These are phyloP conservation scores for Claviceps sp. DNA, from an alignment of 2,329 filamentous ascomycete genomes.

Conservation along the genomic window DNA sequence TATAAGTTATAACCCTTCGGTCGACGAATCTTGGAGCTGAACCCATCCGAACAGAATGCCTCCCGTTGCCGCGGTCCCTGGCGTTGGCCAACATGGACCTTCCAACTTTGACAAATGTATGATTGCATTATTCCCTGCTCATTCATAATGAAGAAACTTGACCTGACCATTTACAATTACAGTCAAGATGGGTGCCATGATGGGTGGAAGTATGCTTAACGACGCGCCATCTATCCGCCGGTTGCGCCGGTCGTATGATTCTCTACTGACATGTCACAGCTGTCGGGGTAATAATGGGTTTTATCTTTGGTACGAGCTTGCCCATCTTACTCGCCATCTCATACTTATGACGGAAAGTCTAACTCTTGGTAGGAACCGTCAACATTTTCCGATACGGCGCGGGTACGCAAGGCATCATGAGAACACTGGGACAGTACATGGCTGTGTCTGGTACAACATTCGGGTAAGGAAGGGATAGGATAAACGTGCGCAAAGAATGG, in stretches of 20 bases:
- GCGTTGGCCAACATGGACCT: slow-evolving; percentile 30
- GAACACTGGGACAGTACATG: slow-evolving; percentile 96
- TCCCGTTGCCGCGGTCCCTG: slow-evolving; percentile 25
- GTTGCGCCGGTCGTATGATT: background rate
- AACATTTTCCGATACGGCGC: slow-evolving; percentile 94
- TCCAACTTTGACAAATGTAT: slow-evolving; percentile 44
- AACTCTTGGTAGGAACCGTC: slow-evolving; percentile 55
- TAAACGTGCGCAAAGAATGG: background rate
- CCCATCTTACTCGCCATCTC: background rate
- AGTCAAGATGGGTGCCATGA: slow-evolving; percentile 91
- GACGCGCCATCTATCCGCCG: background rate
- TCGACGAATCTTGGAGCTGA: background rate
- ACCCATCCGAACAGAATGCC: slow-evolving; percentile 17
- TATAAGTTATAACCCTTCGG: background rate
- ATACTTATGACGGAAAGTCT: background rate
- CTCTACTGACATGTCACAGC: slow-evolving; percentile 40
- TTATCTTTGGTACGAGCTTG: slow-evolving; percentile 68
- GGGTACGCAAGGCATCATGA: slow-evolving; percentile 83
- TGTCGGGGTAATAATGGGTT: slow-evolving; percentile 91
- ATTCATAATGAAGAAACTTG: background rate
- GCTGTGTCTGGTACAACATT: slow-evolving; percentile 87
- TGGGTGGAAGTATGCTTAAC: slow-evolving; percentile 77
- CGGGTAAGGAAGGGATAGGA: slow-evolving; percentile 43
- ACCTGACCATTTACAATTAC: slow-evolving; percentile 25
- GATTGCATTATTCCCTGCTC: slow-evolving; percentile 2